Evolutionary conservation across 2,329 filamentous ascomycete species (phyloP).

Genomic region (Alternaria ethzedia): DNA sequence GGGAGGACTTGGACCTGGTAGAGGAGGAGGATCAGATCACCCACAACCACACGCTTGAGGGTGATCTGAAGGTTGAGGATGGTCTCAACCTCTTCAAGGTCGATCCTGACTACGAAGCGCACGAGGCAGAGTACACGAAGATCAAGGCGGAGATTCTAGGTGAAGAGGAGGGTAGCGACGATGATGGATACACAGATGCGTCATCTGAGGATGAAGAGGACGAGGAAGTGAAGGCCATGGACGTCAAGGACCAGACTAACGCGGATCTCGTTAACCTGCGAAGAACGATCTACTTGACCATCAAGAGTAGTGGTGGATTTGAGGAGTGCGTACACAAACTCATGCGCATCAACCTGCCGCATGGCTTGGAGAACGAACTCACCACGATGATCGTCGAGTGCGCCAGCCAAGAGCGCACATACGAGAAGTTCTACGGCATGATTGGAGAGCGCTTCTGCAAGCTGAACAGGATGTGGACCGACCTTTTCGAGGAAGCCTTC

Average conservation of each 20-base stretch:
- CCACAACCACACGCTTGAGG: conserved; percentile 78
- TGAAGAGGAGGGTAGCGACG: conserved; percentile 74
- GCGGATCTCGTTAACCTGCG: conserved; percentile 93
- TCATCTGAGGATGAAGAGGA: conserved; percentile 77
- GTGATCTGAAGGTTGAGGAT: conserved; percentile 80
- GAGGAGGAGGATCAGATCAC: conserved; percentile 99
- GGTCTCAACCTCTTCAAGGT: conserved; percentile 94
- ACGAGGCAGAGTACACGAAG: conserved; percentile 88
- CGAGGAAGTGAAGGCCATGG: conserved; percentile 79
- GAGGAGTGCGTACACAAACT: conserved; percentile 98
- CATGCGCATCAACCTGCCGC: conserved; percentile 83
- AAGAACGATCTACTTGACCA: conserved; percentile 93
- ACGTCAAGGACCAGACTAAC: conserved; percentile 98
- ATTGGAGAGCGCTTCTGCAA: conserved; percentile 96
- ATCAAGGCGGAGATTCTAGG: conserved; percentile 93
- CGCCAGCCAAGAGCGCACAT: conserved; percentile 94
- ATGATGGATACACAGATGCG: conserved; percentile 67
- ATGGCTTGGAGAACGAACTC: conserved; percentile 85
- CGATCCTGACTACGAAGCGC: conserved; percentile 85
- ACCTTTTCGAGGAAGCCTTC: conserved; percentile 90
- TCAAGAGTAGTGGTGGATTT: conserved; percentile 94
- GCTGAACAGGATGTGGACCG: conserved; percentile 92
- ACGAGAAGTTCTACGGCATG: conserved; percentile 95
- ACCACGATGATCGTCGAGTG: conserved; percentile 98
- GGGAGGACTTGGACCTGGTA: conserved; percentile 91